Conservation (phyloP, 345 rosid species). For the Xanthoceras sorbifolium region DNA sequence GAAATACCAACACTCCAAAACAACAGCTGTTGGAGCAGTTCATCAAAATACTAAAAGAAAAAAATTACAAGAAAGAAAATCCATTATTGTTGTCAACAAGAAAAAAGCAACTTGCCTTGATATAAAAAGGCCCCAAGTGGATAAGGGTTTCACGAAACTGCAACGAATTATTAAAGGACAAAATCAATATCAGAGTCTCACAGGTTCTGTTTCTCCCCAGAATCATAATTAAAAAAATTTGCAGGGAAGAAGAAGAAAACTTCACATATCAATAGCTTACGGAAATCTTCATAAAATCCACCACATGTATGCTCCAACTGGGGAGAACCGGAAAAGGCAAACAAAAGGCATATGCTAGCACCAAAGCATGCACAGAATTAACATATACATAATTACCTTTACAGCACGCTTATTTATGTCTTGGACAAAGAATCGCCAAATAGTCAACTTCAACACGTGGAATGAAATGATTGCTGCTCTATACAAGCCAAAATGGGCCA, state of each 20-base stretch:
- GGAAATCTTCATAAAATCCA: slow-evolving; percentile 11
- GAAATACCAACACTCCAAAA: slow-evolving; percentile 2
- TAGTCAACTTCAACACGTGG: slow-evolving; percentile 70
- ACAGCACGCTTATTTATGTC: slow-evolving; percentile 77
- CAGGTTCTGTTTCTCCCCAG: not conserved
- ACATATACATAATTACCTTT: slow-evolving; percentile 45
- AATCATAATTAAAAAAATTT: not conserved
- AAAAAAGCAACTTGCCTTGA: slow-evolving; percentile 64
- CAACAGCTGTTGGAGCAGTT: not conserved
- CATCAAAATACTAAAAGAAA: not conserved
- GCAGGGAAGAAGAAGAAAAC: not conserved
- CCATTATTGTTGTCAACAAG: not conserved
- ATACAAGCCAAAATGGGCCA: slow-evolving; percentile 88
- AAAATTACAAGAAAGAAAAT: not conserved
- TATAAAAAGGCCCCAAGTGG: slow-evolving; percentile 85
- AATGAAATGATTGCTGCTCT: slow-evolving; percentile 86
- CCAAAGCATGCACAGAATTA: not conserved
- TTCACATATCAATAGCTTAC: not conserved
- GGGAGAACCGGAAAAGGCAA: not conserved
- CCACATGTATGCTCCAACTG: not conserved
- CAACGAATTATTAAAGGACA: slow-evolving; percentile 29
- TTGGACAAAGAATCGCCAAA: slow-evolving; percentile 64
- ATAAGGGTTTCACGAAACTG: slow-evolving; percentile 91
- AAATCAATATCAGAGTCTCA: slow-evolving; percentile 11
- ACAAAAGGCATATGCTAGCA: not conserved